A percentile compares a stretch with the other conserved stretches of the same genome.
Evolutionary conservation across 2,329 filamentous ascomycete species (phyloP).

Genomic region (Trematosphaeria pertusa): DNA sequence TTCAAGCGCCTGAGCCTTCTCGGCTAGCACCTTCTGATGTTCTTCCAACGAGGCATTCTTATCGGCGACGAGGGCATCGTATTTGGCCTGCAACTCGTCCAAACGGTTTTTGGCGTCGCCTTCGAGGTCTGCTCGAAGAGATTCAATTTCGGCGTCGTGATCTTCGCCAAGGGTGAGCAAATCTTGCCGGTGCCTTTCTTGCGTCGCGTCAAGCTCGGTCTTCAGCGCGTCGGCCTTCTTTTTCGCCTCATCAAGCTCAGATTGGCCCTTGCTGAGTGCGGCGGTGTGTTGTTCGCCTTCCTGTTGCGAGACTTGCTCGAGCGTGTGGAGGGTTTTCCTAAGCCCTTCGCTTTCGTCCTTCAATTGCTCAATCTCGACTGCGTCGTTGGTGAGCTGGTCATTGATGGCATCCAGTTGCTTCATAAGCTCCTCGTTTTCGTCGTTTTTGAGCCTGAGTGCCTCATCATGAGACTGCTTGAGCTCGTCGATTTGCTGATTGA

Average conservation of each 20-base stretch:
- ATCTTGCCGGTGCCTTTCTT: slow-evolving; percentile 37
- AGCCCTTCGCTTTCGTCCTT: slow-evolving; percentile 38
- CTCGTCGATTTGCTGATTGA: slow-evolving; percentile 40
- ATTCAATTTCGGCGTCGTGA: slow-evolving; percentile 44
- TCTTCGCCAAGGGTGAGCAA: slow-evolving; percentile 40
- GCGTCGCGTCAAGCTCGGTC: slow-evolving; percentile 33
- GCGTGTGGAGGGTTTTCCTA: slow-evolving; percentile 39
- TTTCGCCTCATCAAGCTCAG: slow-evolving; percentile 34
- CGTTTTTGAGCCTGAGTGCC: slow-evolving; percentile 35
- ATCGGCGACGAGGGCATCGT: slow-evolving; percentile 38
- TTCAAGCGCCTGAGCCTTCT: slow-evolving; percentile 28
- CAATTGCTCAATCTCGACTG: slow-evolving; percentile 32
- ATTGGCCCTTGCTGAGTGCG: slow-evolving; percentile 28
- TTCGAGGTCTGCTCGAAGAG: slow-evolving; percentile 43
- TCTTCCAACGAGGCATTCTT: slow-evolving; percentile 32
- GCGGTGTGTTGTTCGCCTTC: slow-evolving; percentile 34
- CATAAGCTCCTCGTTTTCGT: slow-evolving; percentile 41
- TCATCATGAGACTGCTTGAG: slow-evolving; percentile 39
- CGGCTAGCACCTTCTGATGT: slow-evolving; percentile 29
- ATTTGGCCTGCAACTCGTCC: slow-evolving; percentile 39
- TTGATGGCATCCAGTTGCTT: slow-evolving; percentile 45
- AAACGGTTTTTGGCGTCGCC: slow-evolving; percentile 44
- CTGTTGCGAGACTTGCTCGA: slow-evolving; percentile 39
- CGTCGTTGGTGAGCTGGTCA: slow-evolving; percentile 40
- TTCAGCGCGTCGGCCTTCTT: slow-evolving; percentile 35